These are phyloP conservation scores for Quillaja saponaria DNA, from an alignment of 306 rosid genomes.

Conservation along the genomic window DNA sequence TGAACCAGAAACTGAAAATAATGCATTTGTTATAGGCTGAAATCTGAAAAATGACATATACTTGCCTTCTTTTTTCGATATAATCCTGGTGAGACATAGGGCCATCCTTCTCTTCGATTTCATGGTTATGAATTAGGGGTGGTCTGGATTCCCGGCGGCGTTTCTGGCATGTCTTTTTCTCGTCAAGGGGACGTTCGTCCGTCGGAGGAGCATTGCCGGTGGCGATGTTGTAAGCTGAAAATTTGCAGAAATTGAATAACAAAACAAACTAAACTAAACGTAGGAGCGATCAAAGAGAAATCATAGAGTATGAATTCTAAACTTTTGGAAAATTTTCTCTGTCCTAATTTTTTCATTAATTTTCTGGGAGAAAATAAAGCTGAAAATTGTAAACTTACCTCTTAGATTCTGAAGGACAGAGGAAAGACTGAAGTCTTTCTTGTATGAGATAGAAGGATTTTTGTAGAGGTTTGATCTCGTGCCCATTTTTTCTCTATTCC, in stretches of 20 bases:
- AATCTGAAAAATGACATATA: neutral
- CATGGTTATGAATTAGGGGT: slow-evolving; percentile 14
- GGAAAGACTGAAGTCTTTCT: slow-evolving; percentile 65
- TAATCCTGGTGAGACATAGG: slow-evolving; percentile 80
- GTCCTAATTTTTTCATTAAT: neutral
- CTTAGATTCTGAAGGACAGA: slow-evolving; percentile 66
- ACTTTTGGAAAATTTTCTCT: too few relatives aligned
- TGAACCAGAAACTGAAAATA: too few relatives aligned
- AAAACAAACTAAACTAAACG: too few relatives aligned
- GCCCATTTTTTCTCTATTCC: slow-evolving; percentile 39
- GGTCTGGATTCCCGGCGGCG: slow-evolving; percentile 45
- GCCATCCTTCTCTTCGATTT: slow-evolving; percentile 32
- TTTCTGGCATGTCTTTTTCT: slow-evolving; percentile 29
- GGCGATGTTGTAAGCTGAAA: slow-evolving; percentile 69
- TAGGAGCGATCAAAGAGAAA: neutral
- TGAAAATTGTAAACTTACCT: slow-evolving; percentile 34
- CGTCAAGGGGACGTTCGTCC: slow-evolving; percentile 27
- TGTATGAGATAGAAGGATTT: slow-evolving; percentile 73
- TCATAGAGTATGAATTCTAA: too few relatives aligned
- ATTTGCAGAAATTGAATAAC: slow-evolving; percentile 7
- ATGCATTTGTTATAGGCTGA: too few relatives aligned
- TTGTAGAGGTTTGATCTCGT: slow-evolving; percentile 72
- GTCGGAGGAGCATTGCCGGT: slow-evolving; percentile 54
- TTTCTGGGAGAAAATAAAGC: neutral
- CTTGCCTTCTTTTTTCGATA: slow-evolving; percentile 62